Evolutionary conservation across 306 rosid genomes (phyloP).

Genomic region (Medicago truncatula): MtrunA17r5.0-ANR NC_053045.1:1533001-1533500

Average conservation of each 20-base stretch:
- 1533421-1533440: neutral
- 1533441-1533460: neutral
- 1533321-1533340: conserved; percentile 92
- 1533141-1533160: neutral
- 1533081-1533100: neutral
- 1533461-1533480: neutral
- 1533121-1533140: neutral
- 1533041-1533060: neutral
- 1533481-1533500: neutral
- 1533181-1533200: conserved; percentile 64
- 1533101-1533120: neutral
- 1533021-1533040: neutral
- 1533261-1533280: conserved; percentile 84
- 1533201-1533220: conserved; percentile 98
- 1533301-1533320: conserved; percentile 84
- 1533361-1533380: conserved; percentile 83
- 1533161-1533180: neutral
- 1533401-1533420: conserved; percentile 93
- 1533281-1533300: conserved; percentile 94
- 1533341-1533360: conserved; percentile 93
- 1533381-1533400: conserved; percentile 72
- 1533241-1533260: conserved; percentile 75
- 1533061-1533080: neutral
- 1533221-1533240: conserved; percentile 95
- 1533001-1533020: neutral